Evolutionary conservation across 441 rosid genomes (phyloP), one percentile per base, ranked within the genome.

Genomic region (Populus hybrid): DNA sequence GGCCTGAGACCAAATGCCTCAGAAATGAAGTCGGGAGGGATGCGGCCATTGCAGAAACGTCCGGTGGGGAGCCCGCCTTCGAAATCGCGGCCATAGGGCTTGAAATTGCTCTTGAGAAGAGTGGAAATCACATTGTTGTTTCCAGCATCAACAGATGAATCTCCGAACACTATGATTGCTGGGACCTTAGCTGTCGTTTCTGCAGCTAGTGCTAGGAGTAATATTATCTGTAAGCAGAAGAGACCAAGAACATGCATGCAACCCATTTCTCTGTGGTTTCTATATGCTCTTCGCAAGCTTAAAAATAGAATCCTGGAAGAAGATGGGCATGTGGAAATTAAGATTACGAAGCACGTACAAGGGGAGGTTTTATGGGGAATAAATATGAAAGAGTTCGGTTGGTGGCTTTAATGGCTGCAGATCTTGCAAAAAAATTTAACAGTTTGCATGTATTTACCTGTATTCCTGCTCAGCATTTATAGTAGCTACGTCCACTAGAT

Each of bases 1-100:
- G 90, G 84, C 76, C 87, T 87, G 75, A 91, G 88, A 10, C 95
- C 95, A 61, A 90, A 88, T 6, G 92, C 91, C 78, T 87, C 88
- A 0, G 93, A 90, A 21, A 91, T 81, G 79, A 88, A 91, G 75
- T 91, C 95, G 0, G 92, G 90, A 21, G 95, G 91, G 6, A 91
- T 77, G 21, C 90, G 82, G 12, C 95, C 95, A 54, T 91, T 90
- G 73, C 81, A 89, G 80, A 89, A 91, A 21, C 95, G 83, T 2
- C 95, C 93, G 0, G 92, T 90, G 30, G 95, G 89, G 70, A 72
- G 84, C 10, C 89, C 89, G 3, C 86, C 92, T 20, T 75, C 69
- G 71, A 91, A 91, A 74, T 91, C 95, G n/a, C 95, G 88, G 42
- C 95, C 95, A 40, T 91, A 91, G 7, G 95, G 95, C 79, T 2